Base-by-base conservation (phyloP, 805 yeast species). In the Spathaspora girioi region DNA sequence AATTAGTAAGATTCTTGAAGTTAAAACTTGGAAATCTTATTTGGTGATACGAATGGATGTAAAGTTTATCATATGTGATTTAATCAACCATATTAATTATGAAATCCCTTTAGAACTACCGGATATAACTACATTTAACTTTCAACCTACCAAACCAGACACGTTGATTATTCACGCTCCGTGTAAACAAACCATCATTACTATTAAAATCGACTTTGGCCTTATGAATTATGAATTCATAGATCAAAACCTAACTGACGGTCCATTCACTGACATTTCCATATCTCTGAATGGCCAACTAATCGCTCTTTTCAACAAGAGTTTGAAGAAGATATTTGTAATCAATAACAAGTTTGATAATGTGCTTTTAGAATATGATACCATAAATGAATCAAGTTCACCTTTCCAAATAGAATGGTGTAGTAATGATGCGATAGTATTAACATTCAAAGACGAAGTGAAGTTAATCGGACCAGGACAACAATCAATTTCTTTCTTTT, bases 381-480 rank as follows among this genome's bases (percentile, higher is more conserved):
- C 75, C 8, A 69, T 80, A 4, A 66, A 65, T 43, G 76, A 74
- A 54, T 61, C 65, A 26, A 50, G 66, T 5, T 53, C 58, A 0
- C 83, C 86, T 0, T 65, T 60, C 42, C 76, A 78, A 53, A 68
- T 88, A 17, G 77, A 76, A 51, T 94, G 97, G 98, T 86, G 97
- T 63, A 89, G 93, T 0, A 82, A 85, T 57, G 96, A 90, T 66
- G 89, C 94, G 0, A 82, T 92, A 1, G 83, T 84, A 0, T 62
- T 86, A 11, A 69, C 82, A n/a, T 70, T 82, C 1, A 70, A 77
- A 2, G 93, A 86, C 57, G 90, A 86, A 48, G 59, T 90, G 26
- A 78, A 79, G 53, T 63, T 92, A 14, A 75, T 86, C 35, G 96
- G 96, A 0, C 93, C 96, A 0, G 80, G 82, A 10, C 83, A 79